Evolutionary conservation across 129 eudicot species (phyloP).

Genomic region (Deinandra increscens): DNA sequence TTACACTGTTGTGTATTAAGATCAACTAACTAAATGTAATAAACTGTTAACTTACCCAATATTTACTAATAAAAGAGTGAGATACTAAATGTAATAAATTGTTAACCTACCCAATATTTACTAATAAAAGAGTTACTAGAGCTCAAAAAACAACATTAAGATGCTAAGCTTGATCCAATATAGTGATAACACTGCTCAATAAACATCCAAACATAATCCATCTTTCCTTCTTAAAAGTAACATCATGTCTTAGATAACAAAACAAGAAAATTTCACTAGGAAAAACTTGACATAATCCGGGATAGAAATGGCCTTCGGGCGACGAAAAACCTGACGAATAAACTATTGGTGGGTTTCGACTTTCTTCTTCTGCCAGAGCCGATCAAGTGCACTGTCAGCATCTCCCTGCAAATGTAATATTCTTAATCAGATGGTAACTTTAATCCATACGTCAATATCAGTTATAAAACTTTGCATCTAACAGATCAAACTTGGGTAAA

Average conservation of each 20-base stretch:
- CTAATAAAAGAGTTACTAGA: too few species aligned
- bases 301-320: neutral
- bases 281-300: neutral
- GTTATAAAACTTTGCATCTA: neutral
- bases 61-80: too few species aligned
- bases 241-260: neutral
- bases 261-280: constrained; percentile 12
- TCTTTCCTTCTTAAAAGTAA: neutral
- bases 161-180: neutral
- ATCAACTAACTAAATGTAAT: too few species aligned
- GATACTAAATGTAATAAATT: too few species aligned
- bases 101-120: too few species aligned
- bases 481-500: too few species aligned
- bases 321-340: neutral
- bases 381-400: constrained; percentile 76
- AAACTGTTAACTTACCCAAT: too few species aligned
- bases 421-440: neutral
- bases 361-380: constrained; percentile 76
- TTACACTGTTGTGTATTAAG: too few species aligned
- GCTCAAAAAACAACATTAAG: neutral
- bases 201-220: constrained; percentile 11
- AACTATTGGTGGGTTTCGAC: constrained; percentile 42
- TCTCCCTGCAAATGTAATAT: constrained; percentile 42
- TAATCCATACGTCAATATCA: neutral
- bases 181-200: neutral